phyloP scores from a whole-genome alignment of 2,329 filamentous ascomycete genomes.

The Alternaria brassicicola region DNA sequence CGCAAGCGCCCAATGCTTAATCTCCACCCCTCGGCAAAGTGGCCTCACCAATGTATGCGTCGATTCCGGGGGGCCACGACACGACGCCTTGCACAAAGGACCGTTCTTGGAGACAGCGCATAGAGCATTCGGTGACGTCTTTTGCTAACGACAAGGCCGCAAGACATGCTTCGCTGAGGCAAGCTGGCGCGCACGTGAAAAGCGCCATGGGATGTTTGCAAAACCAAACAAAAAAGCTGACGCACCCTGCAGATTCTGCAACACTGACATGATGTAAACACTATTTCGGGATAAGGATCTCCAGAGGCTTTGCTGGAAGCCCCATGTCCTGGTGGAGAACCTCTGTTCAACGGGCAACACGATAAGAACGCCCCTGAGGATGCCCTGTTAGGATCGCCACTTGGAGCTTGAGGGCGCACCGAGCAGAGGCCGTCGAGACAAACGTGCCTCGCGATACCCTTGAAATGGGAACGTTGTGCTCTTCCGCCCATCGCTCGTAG shows the following conservation, averaged over 20 bases:
- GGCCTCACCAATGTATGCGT: constrained; percentile 19
- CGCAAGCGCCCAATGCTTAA: constrained; percentile 19
- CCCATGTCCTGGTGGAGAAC: constrained; percentile 15
- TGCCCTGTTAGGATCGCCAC: constrained; percentile 12
- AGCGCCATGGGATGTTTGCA: constrained; percentile 15
- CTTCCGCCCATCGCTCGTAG: constrained; percentile 20
- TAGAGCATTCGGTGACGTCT: constrained; percentile 1
- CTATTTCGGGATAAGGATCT: constrained; percentile 23
- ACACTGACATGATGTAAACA: constrained; percentile 21
- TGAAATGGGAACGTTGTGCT: constrained; percentile 10
- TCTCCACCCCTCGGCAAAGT: constrained; percentile 23
- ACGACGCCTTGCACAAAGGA: constrained; percentile 12
- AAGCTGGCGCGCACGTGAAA: constrained; percentile 7
- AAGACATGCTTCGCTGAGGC: constrained; percentile 5
- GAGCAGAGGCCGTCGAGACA: constrained; percentile 7
- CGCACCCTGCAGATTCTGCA: constrained; percentile 26
- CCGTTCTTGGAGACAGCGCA: constrained; percentile 2
- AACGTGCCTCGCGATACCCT: constrained; percentile 6
- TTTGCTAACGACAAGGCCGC: constrained; percentile 3
- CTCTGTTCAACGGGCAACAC: constrained; percentile 17
- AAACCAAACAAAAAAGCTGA: constrained; percentile 16
- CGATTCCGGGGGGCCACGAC: constrained; percentile 21
- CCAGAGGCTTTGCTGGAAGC: constrained; percentile 11
- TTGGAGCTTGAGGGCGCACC: constrained; percentile 10
- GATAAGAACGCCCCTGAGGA: constrained; percentile 26